These are phyloP conservation scores for Fraxinus sp. DNA, from an alignment of 305 asterid species.

Conservation along the genomic window DNA sequence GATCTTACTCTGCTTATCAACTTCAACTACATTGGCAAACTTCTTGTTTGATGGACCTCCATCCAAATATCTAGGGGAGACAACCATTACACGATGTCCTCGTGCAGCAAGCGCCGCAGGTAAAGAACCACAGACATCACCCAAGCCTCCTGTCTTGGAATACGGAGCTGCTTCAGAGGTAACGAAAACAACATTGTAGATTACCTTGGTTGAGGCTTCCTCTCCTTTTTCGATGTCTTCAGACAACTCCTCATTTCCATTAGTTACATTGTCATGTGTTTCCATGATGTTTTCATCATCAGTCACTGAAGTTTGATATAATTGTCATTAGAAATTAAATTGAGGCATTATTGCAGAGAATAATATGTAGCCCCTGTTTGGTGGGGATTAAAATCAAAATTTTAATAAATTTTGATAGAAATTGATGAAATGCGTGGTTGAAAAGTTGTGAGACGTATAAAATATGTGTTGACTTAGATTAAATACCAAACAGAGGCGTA, in stretches of 20 bases:
- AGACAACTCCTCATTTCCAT: slow-evolving; percentile 28
- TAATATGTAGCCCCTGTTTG: not conserved
- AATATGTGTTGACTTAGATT: not conserved
- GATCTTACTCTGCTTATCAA: slow-evolving; percentile 44
- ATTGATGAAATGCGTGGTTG: not conserved
- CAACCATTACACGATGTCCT: slow-evolving; percentile 95
- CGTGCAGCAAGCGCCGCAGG: slow-evolving; percentile 83
- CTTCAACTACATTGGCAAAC: slow-evolving; percentile 58
- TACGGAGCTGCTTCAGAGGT: slow-evolving; percentile 93
- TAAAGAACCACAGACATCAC: slow-evolving; percentile 95
- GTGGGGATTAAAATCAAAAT: not conserved
- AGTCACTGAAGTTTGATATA: slow-evolving; percentile 33
- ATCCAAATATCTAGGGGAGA: slow-evolving; percentile 70
- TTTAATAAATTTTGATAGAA: not conserved
- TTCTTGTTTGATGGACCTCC: slow-evolving; percentile 56
- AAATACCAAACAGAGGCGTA: not conserved
- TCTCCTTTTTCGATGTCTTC: slow-evolving; percentile 36
- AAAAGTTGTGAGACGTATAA: not conserved
- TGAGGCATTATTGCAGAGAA: slow-evolving; percentile 4
- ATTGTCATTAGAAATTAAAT: slow-evolving; percentile 16
- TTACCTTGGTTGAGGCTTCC: slow-evolving; percentile 29
- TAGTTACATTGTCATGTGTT: slow-evolving; percentile 32
- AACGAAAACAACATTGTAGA: slow-evolving; percentile 57
- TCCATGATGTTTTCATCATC: slow-evolving; percentile 40
- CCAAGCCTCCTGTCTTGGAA: slow-evolving; percentile 96